phyloP scores from a whole-genome alignment of 768 basidiomycete genomes.

The Suillus spraguei region DNA sequence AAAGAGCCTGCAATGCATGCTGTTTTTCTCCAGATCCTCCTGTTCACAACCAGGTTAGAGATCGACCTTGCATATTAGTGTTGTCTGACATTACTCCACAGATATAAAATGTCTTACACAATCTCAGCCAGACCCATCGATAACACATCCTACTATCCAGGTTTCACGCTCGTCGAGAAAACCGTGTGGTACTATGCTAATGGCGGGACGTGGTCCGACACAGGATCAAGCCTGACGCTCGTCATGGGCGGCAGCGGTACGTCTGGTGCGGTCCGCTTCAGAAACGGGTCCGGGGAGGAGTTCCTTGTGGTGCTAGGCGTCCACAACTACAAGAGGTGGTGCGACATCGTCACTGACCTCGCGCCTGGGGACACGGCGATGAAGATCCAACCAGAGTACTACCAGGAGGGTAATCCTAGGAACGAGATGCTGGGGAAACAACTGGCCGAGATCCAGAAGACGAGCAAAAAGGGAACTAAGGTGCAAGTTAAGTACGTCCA shows the following conservation, averaged over 20 bases:
- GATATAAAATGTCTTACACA: not conserved
- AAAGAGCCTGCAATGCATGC: not conserved
- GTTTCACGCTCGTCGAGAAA: not conserved
- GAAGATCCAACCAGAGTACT: slow-evolving; percentile 22
- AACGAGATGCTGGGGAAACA: not conserved
- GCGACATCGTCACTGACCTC: slow-evolving; percentile 41
- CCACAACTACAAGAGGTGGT: slow-evolving; percentile 43
- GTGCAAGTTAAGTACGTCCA: not conserved
- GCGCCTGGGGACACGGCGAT: slow-evolving; percentile 24
- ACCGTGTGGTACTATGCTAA: not conserved
- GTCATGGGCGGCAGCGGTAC: slow-evolving; percentile 43
- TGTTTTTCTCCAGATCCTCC: not conserved
- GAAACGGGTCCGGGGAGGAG: slow-evolving; percentile 28
- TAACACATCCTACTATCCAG: not conserved
- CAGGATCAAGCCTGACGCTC: slow-evolving; percentile 27
- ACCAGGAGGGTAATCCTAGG: not conserved
- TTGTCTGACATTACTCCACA: not conserved
- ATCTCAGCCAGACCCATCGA: not conserved
- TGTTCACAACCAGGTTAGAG: not conserved
- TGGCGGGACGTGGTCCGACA: slow-evolving; percentile 33
- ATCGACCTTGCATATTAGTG: not conserved
- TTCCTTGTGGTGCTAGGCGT: slow-evolving; percentile 40
- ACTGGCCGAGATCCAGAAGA: not conserved
- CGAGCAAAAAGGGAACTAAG: not conserved
- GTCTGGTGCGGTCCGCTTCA: slow-evolving; percentile 40